phyloP scores from a whole-genome alignment of 192 early-diverging fungal species.

The Chytriomyces sp. region DNA sequence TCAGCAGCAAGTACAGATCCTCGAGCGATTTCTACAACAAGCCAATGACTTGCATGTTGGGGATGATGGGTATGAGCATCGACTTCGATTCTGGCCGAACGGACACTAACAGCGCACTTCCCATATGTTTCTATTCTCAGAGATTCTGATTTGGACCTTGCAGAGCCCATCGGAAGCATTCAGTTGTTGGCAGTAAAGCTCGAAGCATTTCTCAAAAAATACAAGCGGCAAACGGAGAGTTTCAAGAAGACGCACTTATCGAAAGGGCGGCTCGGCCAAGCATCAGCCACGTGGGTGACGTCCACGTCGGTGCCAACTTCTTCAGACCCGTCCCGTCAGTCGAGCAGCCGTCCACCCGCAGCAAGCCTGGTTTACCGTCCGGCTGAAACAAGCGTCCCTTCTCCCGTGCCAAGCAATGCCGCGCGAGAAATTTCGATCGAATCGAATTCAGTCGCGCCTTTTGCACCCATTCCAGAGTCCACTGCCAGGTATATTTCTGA shows the following conservation, averaged over 20 bases:
- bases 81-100: too few relatives aligned
- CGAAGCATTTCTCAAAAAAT: conserved; percentile 12
- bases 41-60: conserved; percentile 31
- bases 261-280: not conserved
- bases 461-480: not conserved
- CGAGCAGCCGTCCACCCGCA: not conserved
- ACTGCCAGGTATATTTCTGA: not conserved
- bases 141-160: not conserved
- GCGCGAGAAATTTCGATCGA: conserved; percentile 18
- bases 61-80: conserved; percentile 2
- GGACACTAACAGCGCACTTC: too few relatives aligned
- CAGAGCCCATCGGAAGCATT: not conserved
- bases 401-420: too few relatives aligned
- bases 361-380: too few relatives aligned
- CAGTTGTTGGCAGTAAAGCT: conserved; percentile 11
- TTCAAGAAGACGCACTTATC: conserved; percentile 22
- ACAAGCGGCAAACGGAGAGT: conserved; percentile 35
- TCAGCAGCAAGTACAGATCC: conserved; percentile 30
- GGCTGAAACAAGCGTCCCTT: too few relatives aligned
- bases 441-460: not conserved
- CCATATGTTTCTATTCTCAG: not conserved
- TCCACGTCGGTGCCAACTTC: conserved; percentile 11
- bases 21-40: conserved; percentile 31
- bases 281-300: conserved; percentile 16
- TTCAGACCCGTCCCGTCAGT: not conserved